phyloP scores from a whole-genome alignment of 228 moss, liverwort and hornwort genomes.

The Sphagnum fallax region DNA sequence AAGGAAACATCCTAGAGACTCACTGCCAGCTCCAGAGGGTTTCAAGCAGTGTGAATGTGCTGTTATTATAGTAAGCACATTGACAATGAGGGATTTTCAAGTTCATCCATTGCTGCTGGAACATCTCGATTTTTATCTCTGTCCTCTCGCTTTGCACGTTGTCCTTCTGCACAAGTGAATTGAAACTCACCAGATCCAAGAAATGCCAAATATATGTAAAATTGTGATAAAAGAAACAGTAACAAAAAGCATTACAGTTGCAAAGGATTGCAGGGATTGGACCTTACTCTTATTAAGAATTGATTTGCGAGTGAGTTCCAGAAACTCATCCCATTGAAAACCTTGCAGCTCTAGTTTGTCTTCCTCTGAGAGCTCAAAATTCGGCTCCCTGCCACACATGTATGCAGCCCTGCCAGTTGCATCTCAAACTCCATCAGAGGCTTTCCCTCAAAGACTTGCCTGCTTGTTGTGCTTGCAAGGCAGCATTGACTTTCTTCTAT shows the following conservation, averaged over 20 bases:
- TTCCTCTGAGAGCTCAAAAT: conserved; percentile 25
- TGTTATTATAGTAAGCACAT: no score
- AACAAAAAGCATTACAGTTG: no score
- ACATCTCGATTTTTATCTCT: conserved; percentile 4
- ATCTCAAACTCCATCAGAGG: background rate
- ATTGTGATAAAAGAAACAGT: no score
- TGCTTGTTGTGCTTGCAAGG: no score
- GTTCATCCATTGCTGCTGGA: background rate
- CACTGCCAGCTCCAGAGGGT: no score
- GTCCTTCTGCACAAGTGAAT: conserved; percentile 3
- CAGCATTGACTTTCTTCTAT: no score
- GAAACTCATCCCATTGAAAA: conserved; percentile 44
- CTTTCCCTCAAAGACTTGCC: background rate
- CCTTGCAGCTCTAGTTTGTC: conserved; percentile 46
- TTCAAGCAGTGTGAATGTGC: no score
- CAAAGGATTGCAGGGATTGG: background rate
- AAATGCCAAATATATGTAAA: no score
- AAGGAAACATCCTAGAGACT: no score
- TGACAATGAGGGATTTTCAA: background rate
- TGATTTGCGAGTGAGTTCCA: conserved; percentile 55
- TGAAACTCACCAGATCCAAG: no score
- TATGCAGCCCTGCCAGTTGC: conserved; percentile 34
- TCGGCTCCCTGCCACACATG: conserved; percentile 49
- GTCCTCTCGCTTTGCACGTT: conserved; percentile 10
- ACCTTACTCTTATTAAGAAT: conserved; percentile 44